phyloP scores from a whole-genome alignment of 805 yeast genomes.

The Kluyveromyces aestuarii region DNA sequence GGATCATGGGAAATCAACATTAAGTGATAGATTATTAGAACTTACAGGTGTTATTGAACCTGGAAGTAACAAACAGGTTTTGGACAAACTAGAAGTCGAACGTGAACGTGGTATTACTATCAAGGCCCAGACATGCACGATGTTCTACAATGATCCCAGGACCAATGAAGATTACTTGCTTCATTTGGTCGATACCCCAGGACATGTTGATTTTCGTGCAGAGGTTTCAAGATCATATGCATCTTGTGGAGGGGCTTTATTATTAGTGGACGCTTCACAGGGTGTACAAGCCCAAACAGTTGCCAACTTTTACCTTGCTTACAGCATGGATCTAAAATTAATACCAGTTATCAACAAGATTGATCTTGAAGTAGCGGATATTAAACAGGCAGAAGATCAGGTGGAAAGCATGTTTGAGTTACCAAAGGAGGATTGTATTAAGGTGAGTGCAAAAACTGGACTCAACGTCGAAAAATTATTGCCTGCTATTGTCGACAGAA shows the following conservation, averaged over 20 bases:
- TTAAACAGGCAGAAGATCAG: constrained; percentile 71
- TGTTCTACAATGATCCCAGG: constrained; percentile 60
- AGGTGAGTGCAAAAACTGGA: constrained; percentile 91
- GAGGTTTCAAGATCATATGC: constrained; percentile 94
- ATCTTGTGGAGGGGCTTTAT: constrained; percentile 88
- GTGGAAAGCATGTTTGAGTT: constrained; percentile 79
- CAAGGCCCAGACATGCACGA: constrained; percentile 93
- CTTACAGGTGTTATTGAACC: constrained; percentile 81
- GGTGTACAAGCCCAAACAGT: constrained; percentile 98
- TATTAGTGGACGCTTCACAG: constrained; percentile 89
- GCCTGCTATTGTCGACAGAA: constrained; percentile 70
- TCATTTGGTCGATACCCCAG: constrained; percentile 94
- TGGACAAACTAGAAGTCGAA: constrained; percentile 90
- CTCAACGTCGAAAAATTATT: constrained; percentile 65
- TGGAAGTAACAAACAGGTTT: constrained; percentile 67
- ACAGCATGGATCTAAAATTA: constrained; percentile 69
- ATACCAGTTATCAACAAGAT: constrained; percentile 89
- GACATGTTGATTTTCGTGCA: constrained; percentile 85
- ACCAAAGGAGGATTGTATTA: constrained; percentile 60
- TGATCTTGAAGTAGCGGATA: constrained; percentile 75
- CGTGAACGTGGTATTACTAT: constrained; percentile 95
- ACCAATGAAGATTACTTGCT: constrained; percentile 66
- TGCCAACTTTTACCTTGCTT: constrained; percentile 90
- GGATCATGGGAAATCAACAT: constrained; percentile 81
- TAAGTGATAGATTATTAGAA: constrained; percentile 81